Evolutionary conservation across 1,139 yeast species (phyloP).

Genomic region (Candida tetrigidarum): DNA sequence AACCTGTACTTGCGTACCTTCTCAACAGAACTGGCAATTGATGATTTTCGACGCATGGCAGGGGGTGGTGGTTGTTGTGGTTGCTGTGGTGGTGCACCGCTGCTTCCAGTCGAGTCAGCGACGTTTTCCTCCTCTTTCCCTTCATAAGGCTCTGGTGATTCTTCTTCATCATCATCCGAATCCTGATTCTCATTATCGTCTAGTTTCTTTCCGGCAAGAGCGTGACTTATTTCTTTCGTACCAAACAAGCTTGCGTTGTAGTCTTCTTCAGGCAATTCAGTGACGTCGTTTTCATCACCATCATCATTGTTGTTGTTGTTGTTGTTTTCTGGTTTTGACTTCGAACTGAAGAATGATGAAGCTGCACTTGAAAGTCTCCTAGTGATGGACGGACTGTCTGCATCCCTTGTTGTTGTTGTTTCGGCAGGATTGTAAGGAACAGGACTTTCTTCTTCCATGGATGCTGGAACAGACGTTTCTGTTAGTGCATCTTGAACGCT

Average conservation of each 20-base stretch:
- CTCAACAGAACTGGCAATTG: slow-evolving; percentile 25
- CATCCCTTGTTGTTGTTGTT: neutral
- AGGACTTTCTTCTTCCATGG: neutral
- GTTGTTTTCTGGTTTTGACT: neutral
- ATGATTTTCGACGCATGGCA: slow-evolving; percentile 21
- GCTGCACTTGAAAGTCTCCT: slow-evolving; percentile 22
- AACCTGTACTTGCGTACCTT: slow-evolving; percentile 24
- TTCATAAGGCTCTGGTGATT: neutral
- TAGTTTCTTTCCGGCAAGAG: slow-evolving; percentile 5
- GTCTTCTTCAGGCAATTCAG: slow-evolving; percentile 9
- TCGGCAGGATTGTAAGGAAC: no score
- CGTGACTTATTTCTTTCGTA: slow-evolving; percentile 13
- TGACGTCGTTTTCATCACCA: slow-evolving; percentile 9
- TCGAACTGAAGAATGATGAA: slow-evolving; percentile 14
- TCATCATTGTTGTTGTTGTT: slow-evolving; percentile 8
- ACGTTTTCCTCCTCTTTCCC: neutral
- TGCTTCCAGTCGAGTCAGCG: no score
- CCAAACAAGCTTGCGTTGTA: slow-evolving; percentile 19
- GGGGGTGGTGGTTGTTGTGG: slow-evolving; percentile 6
- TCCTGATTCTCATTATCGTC: slow-evolving; percentile 19
- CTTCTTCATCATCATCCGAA: neutral
- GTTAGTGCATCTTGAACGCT: no score
- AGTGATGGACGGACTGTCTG: slow-evolving; percentile 9
- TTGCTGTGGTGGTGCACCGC: neutral
- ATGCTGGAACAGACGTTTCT: no score